Evolutionary conservation across 768 basidiomycete species (phyloP), one percentile per base, ranked within the genome.

Genomic region (Suillus bovinus): DNA sequence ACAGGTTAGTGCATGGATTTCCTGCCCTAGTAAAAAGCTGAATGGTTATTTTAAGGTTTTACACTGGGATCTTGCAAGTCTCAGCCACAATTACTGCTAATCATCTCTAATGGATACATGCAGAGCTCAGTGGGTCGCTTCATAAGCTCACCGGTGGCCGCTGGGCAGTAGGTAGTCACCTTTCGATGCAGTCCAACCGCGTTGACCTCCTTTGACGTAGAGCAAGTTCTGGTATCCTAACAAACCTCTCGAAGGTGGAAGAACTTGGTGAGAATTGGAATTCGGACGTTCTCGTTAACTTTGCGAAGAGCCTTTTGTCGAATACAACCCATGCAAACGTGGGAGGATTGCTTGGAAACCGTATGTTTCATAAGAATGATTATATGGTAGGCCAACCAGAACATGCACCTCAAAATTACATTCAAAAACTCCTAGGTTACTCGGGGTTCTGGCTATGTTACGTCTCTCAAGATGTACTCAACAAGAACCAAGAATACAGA

Each of bases 1-100:
- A 1, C 74, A 79, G 5, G 80, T 84, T 56, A 17, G 38, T 56
- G 11, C 5, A 17, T n/a, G n/a, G 29, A 41, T 14, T 24, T 60
- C 46, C 29, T 22, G 16, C 27, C 27, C 22, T 17, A 46, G n/a
- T 22, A 49, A 34, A n/a, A 29, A 16, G 24, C 38, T 55, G 2
- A 46, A 36, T 22, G 16, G 29, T 33, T 2, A 52, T 36, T 16
- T 31, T 7, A n/a, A 64, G 63, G 63, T 64, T 17, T 68, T 86
- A 52, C 88, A 89, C 68, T 91, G 87, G 87, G 89, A 91, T 67
- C 85, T 88, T 68, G 88, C 89, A 61, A 69, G 87, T 79, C 42
- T 3, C 24, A 34, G 47, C 34, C 64, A 31, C 34, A 6, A 49
- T 14, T 49, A 39, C 3, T 46, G 22, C 3, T 46, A 14, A 27